Conservation (phyloP, 108 stramenopile genomes). For the Nitzschia putrida region DNA sequence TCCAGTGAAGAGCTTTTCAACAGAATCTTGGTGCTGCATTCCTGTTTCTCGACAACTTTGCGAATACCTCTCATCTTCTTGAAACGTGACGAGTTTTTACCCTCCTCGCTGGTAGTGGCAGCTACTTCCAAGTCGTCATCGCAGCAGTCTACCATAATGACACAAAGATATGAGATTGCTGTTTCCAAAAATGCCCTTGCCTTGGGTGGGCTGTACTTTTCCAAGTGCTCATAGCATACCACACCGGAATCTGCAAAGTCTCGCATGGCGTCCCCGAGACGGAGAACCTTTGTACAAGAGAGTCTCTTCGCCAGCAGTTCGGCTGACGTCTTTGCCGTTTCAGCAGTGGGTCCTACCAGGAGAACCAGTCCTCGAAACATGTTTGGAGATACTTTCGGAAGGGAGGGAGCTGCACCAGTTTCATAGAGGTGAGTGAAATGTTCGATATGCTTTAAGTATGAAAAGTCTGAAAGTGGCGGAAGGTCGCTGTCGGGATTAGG, state of each 20-base stretch:
- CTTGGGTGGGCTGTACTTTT: background rate
- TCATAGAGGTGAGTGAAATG: conserved; percentile 53
- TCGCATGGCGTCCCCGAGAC: background rate
- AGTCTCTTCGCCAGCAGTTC: conserved; percentile 40
- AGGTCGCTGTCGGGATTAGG: conserved; percentile 15
- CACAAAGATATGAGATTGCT: background rate
- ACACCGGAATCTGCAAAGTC: background rate
- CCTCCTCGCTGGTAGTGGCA: background rate
- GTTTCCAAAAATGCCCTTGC: conserved; percentile 10
- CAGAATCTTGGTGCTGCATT: background rate
- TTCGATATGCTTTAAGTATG: conserved; percentile 59
- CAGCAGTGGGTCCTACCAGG: conserved; percentile 43
- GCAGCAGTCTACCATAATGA: conserved; percentile 5
- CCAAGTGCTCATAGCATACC: conserved; percentile 12
- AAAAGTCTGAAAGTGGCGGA: conserved; percentile 41
- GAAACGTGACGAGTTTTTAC: background rate
- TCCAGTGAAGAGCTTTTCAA: background rate
- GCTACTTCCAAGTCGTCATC: background rate
- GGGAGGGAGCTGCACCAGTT: conserved; percentile 26
- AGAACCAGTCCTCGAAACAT: conserved; percentile 45
- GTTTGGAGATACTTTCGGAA: background rate
- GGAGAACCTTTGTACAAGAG: conserved; percentile 8
- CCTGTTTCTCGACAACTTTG: background rate
- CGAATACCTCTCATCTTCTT: background rate
- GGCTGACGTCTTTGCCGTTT: conserved; percentile 35